phyloP scores from a whole-genome alignment of 257 asterid species.

The Verbascum thapsus region DNA sequence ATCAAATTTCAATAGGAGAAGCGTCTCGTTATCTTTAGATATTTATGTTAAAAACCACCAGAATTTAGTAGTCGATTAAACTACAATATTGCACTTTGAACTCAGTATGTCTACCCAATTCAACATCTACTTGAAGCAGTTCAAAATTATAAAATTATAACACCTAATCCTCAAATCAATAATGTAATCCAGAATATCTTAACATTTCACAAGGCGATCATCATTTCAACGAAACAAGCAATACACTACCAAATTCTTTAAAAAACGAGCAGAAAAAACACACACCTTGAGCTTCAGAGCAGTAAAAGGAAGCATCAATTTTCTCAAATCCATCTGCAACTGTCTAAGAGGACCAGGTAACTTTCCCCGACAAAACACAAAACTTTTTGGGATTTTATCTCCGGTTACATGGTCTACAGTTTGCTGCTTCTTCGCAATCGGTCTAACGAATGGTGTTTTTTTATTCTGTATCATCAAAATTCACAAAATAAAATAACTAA shows the following conservation, averaged over 20 bases:
- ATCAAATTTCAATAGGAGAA: neutral
- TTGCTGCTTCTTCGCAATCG: conserved; percentile 54
- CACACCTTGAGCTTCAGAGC: conserved; percentile 89
- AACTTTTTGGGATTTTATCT: conserved; percentile 81
- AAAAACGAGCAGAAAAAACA: neutral
- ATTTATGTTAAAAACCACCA: neutral
- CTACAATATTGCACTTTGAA: no score
- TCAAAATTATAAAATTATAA: no score
- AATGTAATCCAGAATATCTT: no score
- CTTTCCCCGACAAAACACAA: conserved; percentile 83
- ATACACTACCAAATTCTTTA: no score
- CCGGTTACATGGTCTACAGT: conserved; percentile 89
- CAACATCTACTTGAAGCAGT: no score
- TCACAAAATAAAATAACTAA: conserved; percentile 8
- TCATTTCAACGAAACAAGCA: no score
- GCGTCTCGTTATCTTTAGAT: neutral
- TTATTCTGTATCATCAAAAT: conserved; percentile 46
- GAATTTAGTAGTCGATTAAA: neutral
- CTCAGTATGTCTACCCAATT: no score
- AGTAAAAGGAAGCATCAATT: conserved; percentile 91
- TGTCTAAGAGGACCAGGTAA: conserved; percentile 75
- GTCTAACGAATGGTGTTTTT: conserved; percentile 64
- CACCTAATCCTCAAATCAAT: no score
- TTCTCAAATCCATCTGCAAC: conserved; percentile 80
- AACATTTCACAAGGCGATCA: no score